Conservation (phyloP, 2,329 filamentous ascomycete genomes). For the Pestalotiopsis sp. region DNA sequence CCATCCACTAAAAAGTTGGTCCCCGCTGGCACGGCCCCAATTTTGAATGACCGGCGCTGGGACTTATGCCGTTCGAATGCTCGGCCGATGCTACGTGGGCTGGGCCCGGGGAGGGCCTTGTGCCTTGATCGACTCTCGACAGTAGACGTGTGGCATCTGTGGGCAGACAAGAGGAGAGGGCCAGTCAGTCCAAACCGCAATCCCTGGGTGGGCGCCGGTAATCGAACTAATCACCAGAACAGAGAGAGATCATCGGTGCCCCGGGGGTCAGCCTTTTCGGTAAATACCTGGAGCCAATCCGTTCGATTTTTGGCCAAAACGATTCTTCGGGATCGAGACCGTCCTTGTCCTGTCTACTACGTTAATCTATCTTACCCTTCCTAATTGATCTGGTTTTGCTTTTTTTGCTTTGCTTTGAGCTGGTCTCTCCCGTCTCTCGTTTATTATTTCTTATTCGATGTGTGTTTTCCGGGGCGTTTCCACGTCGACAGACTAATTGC, state of each 20-base stretch:
- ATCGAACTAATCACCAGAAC: neutral
- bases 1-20: neutral
- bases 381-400: too few relatives aligned
- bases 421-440: neutral
- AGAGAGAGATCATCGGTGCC: neutral
- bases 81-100: neutral
- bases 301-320: too few relatives aligned
- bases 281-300: too few relatives aligned
- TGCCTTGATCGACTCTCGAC: neutral
- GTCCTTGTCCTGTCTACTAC: too few relatives aligned
- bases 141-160: neutral
- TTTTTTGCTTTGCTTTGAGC: neutral
- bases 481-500: neutral
- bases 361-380: too few relatives aligned
- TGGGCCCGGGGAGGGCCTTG: neutral
- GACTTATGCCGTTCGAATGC: neutral
- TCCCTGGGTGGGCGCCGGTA: neutral
- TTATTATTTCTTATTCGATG: neutral
- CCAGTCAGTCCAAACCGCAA: neutral
- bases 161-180: neutral
- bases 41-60: neutral
- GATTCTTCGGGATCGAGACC: too few relatives aligned
- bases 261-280: too few relatives aligned
- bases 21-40: neutral
- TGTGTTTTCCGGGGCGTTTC: neutral